phyloP scores from a whole-genome alignment of 139 green algal species.

The Chlorella sorokiniana region DNA sequence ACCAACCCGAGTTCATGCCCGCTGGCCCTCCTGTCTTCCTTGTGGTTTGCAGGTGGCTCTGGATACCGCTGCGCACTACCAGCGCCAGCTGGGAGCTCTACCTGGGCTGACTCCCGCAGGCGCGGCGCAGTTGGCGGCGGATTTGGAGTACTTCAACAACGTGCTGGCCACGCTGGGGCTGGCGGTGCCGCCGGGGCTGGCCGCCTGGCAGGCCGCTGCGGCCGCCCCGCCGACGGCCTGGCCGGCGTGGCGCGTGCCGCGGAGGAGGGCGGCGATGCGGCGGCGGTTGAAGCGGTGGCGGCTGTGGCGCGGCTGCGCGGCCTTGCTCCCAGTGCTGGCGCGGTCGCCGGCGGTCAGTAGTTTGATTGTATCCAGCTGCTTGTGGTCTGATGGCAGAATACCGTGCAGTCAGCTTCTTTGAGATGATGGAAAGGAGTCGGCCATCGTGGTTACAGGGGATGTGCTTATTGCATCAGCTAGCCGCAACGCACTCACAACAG shows the following conservation, averaged over 20 bases:
- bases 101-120: slow-evolving; percentile 53
- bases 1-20: not conserved
- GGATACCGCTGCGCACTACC: slow-evolving; percentile 40
- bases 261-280: slow-evolving; percentile 40
- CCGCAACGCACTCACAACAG: not conserved
- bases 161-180: slow-evolving; percentile 86
- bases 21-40: not conserved
- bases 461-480: not conserved
- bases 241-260: slow-evolving; percentile 9
- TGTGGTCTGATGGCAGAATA: too few species aligned
- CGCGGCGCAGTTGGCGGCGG: slow-evolving; percentile 82
- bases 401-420: too few species aligned
- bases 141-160: slow-evolving; percentile 96
- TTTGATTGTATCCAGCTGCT: too few species aligned
- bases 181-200: slow-evolving; percentile 62
- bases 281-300: slow-evolving; percentile 30
- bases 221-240: slow-evolving; percentile 34
- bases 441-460: too few species aligned
- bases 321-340: slow-evolving; percentile 6
- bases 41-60: slow-evolving; percentile 6
- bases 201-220: slow-evolving; percentile 64
- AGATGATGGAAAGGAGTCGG: too few species aligned
- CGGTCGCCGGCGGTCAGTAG: too few species aligned
- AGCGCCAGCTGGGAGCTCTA: slow-evolving; percentile 59
- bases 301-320: slow-evolving; percentile 43